Evolutionary conservation across 441 rosid species (phyloP).

Genomic region (Rhodomyrtus psidioides): DNA sequence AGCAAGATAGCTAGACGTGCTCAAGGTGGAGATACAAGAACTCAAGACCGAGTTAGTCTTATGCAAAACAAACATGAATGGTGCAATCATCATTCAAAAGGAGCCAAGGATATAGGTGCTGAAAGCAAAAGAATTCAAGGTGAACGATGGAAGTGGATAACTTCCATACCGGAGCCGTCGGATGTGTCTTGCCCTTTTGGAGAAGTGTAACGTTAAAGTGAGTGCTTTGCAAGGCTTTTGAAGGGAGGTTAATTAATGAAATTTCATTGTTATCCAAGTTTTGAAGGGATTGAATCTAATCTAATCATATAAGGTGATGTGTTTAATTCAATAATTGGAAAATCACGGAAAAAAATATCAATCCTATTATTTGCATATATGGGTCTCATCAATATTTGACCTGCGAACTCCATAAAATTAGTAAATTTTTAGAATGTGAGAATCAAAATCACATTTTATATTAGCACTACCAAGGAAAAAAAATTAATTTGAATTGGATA

Average conservation of each 20-base stretch:
- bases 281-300: not conserved
- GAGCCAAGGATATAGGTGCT: too few relatives aligned
- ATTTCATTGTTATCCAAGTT: not conserved
- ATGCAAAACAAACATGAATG: too few relatives aligned
- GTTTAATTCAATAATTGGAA: not conserved
- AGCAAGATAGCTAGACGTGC: too few relatives aligned
- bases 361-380: rapidly evolving
- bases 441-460: not conserved
- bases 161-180: too few relatives aligned
- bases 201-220: too few relatives aligned
- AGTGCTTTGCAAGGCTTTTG: too few relatives aligned
- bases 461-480: not conserved
- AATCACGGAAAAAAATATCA: rapidly evolving
- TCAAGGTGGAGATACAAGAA: too few relatives aligned
- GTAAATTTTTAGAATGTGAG: not conserved
- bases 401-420: not conserved
- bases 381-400: not conserved
- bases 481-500: not conserved
- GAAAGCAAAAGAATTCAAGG: too few relatives aligned
- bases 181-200: too few relatives aligned
- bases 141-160: too few relatives aligned
- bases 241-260: not conserved
- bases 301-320: not conserved
- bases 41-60: too few relatives aligned
- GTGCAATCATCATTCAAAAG: too few relatives aligned